These are phyloP conservation scores for Globisporangium okanoganense DNA, from an alignment of 352 stramenopile species.

Conservation along the genomic window DNA sequence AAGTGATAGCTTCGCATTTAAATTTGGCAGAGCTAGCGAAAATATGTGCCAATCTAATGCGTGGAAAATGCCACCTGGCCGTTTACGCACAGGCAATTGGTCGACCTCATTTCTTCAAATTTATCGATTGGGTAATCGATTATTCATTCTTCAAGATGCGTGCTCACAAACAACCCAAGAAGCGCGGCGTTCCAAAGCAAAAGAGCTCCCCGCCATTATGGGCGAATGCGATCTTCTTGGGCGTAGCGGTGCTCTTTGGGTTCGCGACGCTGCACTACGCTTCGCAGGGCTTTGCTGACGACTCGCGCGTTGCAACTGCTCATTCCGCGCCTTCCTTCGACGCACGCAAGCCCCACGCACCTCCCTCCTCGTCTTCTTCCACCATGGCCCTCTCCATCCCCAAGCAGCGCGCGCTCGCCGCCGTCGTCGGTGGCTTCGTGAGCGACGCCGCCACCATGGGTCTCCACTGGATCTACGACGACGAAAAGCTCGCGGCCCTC, in stretches of 20 bases:
- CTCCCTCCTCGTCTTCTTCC: too few relatives aligned
- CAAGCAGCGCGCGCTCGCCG: constrained; percentile 18
- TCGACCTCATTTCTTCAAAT: too few relatives aligned
- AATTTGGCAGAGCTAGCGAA: too few relatives aligned
- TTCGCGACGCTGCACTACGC: constrained; percentile 3
- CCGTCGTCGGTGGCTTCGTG: constrained; percentile 51
- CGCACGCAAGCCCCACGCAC: not conserved
- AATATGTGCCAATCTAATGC: too few relatives aligned
- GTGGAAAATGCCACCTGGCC: too few relatives aligned
- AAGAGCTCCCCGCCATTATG: constrained; percentile 7
- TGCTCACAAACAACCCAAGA: not conserved
- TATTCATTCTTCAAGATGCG: too few relatives aligned
- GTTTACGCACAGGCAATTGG: too few relatives aligned
- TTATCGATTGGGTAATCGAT: too few relatives aligned
- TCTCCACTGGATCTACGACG: constrained; percentile 78
- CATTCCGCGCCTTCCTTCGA: constrained; percentile 2
- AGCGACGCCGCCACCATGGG: constrained; percentile 65
- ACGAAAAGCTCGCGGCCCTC: constrained; percentile 29
- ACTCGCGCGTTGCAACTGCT: not conserved
- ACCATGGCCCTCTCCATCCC: constrained; percentile 21
- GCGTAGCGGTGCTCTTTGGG: not conserved
- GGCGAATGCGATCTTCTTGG: not conserved
- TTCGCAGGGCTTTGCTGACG: not conserved
- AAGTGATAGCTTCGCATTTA: too few relatives aligned
- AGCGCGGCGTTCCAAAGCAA: too few relatives aligned